Base-by-base conservation (phyloP, 768 basidiomycete genomes). In the Boletus reticulatus region DNA sequence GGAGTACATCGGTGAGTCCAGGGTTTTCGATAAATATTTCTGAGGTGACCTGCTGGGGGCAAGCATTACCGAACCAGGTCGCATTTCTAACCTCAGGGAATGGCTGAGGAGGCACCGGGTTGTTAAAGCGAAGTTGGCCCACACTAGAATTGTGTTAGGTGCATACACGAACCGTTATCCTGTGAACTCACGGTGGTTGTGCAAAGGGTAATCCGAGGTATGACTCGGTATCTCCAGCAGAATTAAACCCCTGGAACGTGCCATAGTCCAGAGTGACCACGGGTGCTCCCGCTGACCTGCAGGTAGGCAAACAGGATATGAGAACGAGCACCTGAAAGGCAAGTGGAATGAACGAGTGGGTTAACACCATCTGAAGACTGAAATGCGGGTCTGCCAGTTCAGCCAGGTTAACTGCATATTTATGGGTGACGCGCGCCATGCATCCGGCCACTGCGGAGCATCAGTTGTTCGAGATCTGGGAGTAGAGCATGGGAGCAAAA, bases 31-130 rank as follows among this genome's bases (percentile, higher is more conserved):
- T 48, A 0, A 53, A 34, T 1, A 48, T 37, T 6, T 2, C 55
- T 8, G 55, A 27, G 3, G 16, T 0, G 20, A 47, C 43, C 47
- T 75, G 76, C 51, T 80, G 78, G 17, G 72, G 72, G 50, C 78
- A 80, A 4, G 77, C 69, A 29, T 72, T 58, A 13, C 78, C 76
- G 48, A 44, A 53, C 36, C 3, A 7, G 14, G 36, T 46, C 29
- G 44, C 52, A 10, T 46, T 31, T 22, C 11, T 19, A 14, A 53
- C 16, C 1, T 27, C 44, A 10, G 43, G 38, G 16, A 53, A 53
- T 11, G 52, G 2, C 50, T 31, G 42, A 1, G 59, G 57, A 0
- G 59, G n/a, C 0, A 52, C 44, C 3, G 64, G 64, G 14, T 52
- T 46, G 27, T 62, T 56, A 53, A 65, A 62, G 20, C 60, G 62